Base-by-base conservation (phyloP, 2,329 filamentous ascomycete species). In the Cryphonectria carpinicola region DNA sequence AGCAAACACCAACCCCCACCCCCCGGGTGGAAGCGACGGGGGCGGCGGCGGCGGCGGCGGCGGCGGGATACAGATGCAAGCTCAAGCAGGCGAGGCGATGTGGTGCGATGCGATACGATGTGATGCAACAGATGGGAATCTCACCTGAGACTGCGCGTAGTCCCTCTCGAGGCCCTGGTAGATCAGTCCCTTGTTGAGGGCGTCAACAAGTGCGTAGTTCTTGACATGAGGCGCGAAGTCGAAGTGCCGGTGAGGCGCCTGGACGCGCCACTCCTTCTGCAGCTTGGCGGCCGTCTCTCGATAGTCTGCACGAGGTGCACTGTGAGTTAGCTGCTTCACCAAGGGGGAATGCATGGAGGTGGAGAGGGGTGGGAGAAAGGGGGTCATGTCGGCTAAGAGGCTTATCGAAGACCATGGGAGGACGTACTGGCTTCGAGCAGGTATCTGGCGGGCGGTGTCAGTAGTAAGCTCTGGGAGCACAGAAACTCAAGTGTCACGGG, bases 181-280 rank as follows among this genome's bases (percentile, higher is more conserved):
- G 75, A 89, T 80, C 66, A 91, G 84, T 70, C 89, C 89, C 80
- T 88, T 87, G 80, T 91, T 90, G 74, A 91, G 80, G 74, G 90
- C 82, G 71, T 85, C 85, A 70, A 91, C 87, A 77, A 91, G 83
- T 75, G 89, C 88, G 81, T 90, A 88, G 76, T 85, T 87, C 80
- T 89, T 86, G 80, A 91, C 88, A 81, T 90, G 85, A 77, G 85
- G 86, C 78, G 89, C 89, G 80, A 91, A 91, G 72, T 86, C 83
- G 73, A 91, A 87, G 72, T 89, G 83, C 76, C 85, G 85, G 78
- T 90, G 88, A 76, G 89, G 89, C 80, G 88, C 84, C 76, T 85
- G 82, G 74, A 89, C 82, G 80, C 89, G 86, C 89, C 89, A 91
- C 82, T 91, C 89, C 79, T 90, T 90, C 77, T 90, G 88, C 75